Conservation (phyloP, 768 basidiomycete species). For the Leccinum disarticulatum region DNA sequence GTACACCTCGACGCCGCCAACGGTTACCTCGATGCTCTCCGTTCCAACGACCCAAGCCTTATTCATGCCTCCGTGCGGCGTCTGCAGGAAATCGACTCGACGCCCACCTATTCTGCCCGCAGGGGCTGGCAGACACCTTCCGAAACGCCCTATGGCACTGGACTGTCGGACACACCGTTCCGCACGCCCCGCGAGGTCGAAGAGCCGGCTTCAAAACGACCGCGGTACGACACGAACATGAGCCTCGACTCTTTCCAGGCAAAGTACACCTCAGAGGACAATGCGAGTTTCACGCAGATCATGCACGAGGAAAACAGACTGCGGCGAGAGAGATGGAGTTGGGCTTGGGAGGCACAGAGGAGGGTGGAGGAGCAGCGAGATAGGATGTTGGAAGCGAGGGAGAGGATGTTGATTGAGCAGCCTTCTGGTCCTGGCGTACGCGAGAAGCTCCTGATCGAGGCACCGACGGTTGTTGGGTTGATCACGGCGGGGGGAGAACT, state of each 20-base stretch:
- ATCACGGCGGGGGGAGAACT: conserved; percentile 39
- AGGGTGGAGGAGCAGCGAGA: conserved; percentile 67
- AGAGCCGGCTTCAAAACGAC: conserved; percentile 53
- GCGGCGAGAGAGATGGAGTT: conserved; percentile 77
- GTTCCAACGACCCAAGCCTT: conserved; percentile 72
- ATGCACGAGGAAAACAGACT: conserved; percentile 85
- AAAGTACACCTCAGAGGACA: conserved; percentile 94
- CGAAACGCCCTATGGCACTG: conserved; percentile 63
- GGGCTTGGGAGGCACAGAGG: conserved; percentile 95
- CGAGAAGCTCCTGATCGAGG: conserved; percentile 66
- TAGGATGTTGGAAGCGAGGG: conserved; percentile 66
- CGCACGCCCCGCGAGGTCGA: conserved; percentile 40
- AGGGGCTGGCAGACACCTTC: conserved; percentile 47
- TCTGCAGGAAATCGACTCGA: conserved; percentile 59
- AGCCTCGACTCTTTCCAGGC: conserved; percentile 88
- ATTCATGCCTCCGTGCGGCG: conserved; percentile 74
- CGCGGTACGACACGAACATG: conserved; percentile 58
- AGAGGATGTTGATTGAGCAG: conserved; percentile 71
- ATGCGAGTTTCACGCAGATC: conserved; percentile 93
- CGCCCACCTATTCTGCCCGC: conserved; percentile 41
- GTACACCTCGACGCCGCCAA: no score
- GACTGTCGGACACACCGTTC: conserved; percentile 66
- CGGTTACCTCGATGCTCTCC: no score
- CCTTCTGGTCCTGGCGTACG: conserved; percentile 60
- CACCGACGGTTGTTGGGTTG: conserved; percentile 53